Percentiles rank a stretch among this genome's conserved stretches.
These are phyloP conservation scores for Hyphodiscus hymeniophilus DNA, from an alignment of 495 filamentous ascomycete genomes.

Conservation along the genomic window DNA sequence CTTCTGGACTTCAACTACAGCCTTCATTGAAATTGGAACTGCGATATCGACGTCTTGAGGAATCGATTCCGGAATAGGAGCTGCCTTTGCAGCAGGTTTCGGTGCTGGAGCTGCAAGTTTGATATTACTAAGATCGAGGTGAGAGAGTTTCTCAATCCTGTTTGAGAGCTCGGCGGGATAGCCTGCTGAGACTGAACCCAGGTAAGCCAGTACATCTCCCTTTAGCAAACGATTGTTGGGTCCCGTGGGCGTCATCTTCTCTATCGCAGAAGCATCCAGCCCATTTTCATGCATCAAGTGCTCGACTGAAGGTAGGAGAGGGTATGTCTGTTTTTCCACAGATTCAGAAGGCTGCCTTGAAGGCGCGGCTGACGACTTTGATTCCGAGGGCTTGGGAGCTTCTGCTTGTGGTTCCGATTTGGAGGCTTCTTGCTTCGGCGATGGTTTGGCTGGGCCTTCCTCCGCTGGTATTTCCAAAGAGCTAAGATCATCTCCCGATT, in stretches of 20 bases:
- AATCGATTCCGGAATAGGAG: conserved; percentile 32
- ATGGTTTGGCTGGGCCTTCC: conserved; percentile 26
- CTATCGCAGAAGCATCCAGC: conserved; percentile 58
- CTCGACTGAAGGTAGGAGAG: conserved; percentile 78
- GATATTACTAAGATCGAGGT: conserved; percentile 92
- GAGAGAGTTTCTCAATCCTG: conserved; percentile 62
- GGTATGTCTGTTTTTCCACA: conserved; percentile 62
- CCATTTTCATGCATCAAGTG: conserved; percentile 72
- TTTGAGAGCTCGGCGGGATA: conserved; percentile 62
- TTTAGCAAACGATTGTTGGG: conserved; percentile 88
- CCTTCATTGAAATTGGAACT: conserved; percentile 66
- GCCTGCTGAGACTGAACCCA: conserved; percentile 62
- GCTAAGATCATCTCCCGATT: conserved; percentile 64
- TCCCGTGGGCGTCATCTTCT: conserved; percentile 78
- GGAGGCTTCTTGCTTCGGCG: conserved; percentile 25
- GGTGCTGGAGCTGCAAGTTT: conserved; percentile 57
- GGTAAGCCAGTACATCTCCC: conserved; percentile 87
- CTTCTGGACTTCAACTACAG: conserved; percentile 71
- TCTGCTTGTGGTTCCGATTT: conserved; percentile 22
- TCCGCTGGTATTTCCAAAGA: conserved; percentile 61
- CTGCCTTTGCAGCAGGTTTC: conserved; percentile 30
- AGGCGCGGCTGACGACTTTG: conserved; percentile 22
- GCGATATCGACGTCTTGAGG: conserved; percentile 45
- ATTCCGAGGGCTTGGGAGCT: conserved; percentile 14
- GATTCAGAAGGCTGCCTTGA: conserved; percentile 32